Base-by-base conservation (phyloP, 2,329 filamentous ascomycete species). In the Fusarium guadeloupense region DNA sequence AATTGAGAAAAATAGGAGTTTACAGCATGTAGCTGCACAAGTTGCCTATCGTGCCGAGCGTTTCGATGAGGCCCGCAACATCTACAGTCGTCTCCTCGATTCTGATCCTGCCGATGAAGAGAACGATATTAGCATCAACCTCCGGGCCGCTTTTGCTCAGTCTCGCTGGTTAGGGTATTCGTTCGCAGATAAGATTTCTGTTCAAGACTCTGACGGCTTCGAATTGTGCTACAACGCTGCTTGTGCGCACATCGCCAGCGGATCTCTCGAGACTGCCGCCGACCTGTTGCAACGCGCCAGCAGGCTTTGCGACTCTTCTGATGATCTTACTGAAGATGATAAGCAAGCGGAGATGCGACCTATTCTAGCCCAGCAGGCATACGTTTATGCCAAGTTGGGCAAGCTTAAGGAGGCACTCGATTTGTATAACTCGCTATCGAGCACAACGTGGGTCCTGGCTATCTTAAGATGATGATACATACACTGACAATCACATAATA, bases 151-250 rank as follows among this genome's bases (percentile, higher is more conserved):
- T 5, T 83, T 88, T 68, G 89, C 91, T 14, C 91, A 95, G 75
- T 77, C 91, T 12, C 83, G 88, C 61, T 94, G 90, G 89, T 78
- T 84, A 43, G 86, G 86, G 5, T 82, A 69, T 14, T 54, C 67
- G 8, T 37, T 58, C 4, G 48, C 58, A 69, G 80, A 85, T 69
- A 79, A 83, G 9, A 76, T 77, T 7, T 78, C 82, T 54, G 85
- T 88, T 19, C 64, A 66, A 57, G 86, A 91, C 67, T 76, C 90
- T 21, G 89, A 93, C 60, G 85, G 88, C 3, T 95, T 95, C 67
- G 92, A 95, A 77, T 88, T 89, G 21, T 88, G 90, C 10, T 96
- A 91, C 77, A 96, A 96, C 74, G 84, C 86, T 20, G 91, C 90
- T 9, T 94, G 91, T 72, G 83, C 83, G 17, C 86, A 85, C 72